Conservation (phyloP, 1,284 basidiomycete species). For the Trametes pubescens region DNA sequence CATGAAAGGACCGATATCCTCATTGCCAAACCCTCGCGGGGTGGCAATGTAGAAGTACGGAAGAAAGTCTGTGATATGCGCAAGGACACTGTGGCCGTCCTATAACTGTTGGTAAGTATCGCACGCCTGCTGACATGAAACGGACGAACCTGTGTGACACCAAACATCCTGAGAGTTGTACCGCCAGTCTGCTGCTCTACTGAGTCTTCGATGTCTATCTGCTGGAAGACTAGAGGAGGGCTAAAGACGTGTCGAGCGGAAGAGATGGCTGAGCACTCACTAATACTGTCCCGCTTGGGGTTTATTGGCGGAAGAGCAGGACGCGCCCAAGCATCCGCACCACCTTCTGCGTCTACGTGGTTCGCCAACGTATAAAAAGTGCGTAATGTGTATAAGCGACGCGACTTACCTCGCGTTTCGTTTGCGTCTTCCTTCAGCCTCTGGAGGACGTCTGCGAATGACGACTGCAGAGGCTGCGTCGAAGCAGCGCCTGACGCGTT, state of each 20-base stretch:
- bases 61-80: constrained; percentile 80
- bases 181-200: constrained; percentile 56
- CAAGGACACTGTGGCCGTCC: constrained; percentile 89
- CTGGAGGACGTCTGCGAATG: constrained; percentile 83
- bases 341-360: constrained; percentile 67
- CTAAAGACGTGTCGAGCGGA: neutral
- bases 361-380: neutral
- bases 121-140: neutral
- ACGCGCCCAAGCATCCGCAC: constrained; percentile 81
- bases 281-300: constrained; percentile 67
- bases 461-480: constrained; percentile 51
- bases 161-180: constrained; percentile 80
- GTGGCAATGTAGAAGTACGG: constrained; percentile 93
- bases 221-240: constrained; percentile 78
- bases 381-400: neutral
- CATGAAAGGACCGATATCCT: constrained; percentile 72
- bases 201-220: constrained; percentile 89
- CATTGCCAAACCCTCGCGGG: constrained; percentile 80
- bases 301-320: constrained; percentile 68
- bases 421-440: constrained; percentile 76
- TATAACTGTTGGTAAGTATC: constrained; percentile 1
- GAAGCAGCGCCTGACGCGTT: constrained; percentile 44
- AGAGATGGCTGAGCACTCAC: constrained; percentile 42
- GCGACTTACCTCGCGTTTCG: constrained; percentile 49
- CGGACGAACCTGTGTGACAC: constrained; percentile 79